Evolutionary conservation across 2,329 filamentous ascomycete species (phyloP).

Genomic region (Westerdykella ornata): DNA sequence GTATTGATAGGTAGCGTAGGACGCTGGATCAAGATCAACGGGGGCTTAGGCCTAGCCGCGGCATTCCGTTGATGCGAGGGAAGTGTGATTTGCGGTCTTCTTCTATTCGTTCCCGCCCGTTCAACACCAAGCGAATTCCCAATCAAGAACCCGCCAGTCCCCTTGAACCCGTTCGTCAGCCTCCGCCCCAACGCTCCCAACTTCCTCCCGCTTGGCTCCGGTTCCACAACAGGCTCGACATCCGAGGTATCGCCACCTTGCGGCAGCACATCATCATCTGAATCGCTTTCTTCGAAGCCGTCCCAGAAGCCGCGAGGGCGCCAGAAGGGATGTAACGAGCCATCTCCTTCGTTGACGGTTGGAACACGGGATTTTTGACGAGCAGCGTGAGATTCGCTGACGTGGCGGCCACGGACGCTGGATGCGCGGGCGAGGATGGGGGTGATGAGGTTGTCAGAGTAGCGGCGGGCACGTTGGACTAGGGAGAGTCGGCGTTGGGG

Average conservation of each 20-base stretch:
- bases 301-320: constrained; percentile 59
- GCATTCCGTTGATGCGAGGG: constrained; percentile 13
- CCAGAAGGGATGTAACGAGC: constrained; percentile 56
- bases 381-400: constrained; percentile 16
- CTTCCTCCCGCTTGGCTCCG: constrained; percentile 12
- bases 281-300: constrained; percentile 42
- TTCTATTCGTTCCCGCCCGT: constrained; percentile 34
- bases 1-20: constrained; percentile 16
- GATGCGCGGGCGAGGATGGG: constrained; percentile 34
- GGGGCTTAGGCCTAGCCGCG: constrained; percentile 10
- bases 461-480: constrained; percentile 41
- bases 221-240: constrained; percentile 21
- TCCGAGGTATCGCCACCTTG: constrained; percentile 44
- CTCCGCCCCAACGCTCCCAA: constrained; percentile 20
- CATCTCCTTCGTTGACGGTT: constrained; percentile 36
- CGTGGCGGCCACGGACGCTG: constrained; percentile 20
- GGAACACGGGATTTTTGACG: constrained; percentile 20
- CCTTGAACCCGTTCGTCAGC: constrained; percentile 36
- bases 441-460: constrained; percentile 41
- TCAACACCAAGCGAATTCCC: constrained; percentile 54
- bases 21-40: constrained; percentile 23
- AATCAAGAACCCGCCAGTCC: constrained; percentile 43
- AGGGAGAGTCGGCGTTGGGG: constrained; percentile 38
- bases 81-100: constrained; percentile 22
- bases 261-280: constrained; percentile 36